These are phyloP conservation scores for Pichia gijzeniarum DNA, from an alignment of 805 yeast species.

Conservation along the genomic window DNA sequence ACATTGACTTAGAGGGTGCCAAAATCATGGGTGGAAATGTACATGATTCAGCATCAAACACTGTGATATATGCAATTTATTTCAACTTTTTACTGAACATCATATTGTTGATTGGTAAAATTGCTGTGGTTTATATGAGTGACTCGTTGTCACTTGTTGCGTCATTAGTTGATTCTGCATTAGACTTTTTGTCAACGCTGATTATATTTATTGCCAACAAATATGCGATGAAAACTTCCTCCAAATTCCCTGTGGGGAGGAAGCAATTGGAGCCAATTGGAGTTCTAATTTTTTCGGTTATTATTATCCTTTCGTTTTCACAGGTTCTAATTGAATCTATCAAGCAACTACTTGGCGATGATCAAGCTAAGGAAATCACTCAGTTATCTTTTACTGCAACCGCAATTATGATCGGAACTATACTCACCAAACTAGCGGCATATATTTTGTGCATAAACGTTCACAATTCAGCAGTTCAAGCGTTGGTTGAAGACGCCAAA, in stretches of 20 bases:
- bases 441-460: constrained; percentile 58
- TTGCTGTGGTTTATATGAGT: constrained; percentile 54
- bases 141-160: constrained; percentile 72
- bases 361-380: constrained; percentile 35
- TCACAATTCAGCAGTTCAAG: constrained; percentile 63
- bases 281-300: constrained; percentile 62
- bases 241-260: constrained; percentile 61
- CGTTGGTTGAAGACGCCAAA: constrained; percentile 75
- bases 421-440: constrained; percentile 51
- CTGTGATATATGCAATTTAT: constrained; percentile 53
- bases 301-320: constrained; percentile 63
- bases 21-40: constrained; percentile 41
- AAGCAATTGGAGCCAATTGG: constrained; percentile 74
- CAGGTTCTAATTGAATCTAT: constrained; percentile 66
- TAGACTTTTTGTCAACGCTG: constrained; percentile 68
- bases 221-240: constrained; percentile 33
- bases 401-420: constrained; percentile 56
- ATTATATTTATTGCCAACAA: constrained; percentile 60
- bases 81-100: constrained; percentile 59
- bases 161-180: constrained; percentile 67
- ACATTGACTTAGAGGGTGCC: constrained; percentile 54
- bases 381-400: constrained; percentile 45
- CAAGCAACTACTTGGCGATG: constrained; percentile 34
- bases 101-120: constrained; percentile 52
- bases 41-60: constrained; percentile 31